phyloP scores from a whole-genome alignment of 768 basidiomycete species.

The Psilocybe cyanescens region DNA sequence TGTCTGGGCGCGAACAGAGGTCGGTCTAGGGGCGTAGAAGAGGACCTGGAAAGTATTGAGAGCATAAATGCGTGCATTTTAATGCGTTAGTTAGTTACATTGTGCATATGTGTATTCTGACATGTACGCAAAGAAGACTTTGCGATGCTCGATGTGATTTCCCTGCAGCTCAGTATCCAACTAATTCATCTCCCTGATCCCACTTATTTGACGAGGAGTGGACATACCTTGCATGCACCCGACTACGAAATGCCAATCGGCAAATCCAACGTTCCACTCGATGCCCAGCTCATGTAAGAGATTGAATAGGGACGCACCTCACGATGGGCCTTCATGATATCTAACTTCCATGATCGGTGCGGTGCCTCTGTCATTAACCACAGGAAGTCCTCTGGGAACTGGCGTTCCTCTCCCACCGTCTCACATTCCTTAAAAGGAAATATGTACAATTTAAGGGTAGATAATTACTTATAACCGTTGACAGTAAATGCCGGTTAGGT shows the following conservation, averaged over 20 bases:
- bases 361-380: constrained; percentile 99
- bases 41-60: constrained; percentile 94
- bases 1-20: constrained; percentile 84
- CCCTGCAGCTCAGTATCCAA: constrained; percentile 43
- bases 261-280: no score
- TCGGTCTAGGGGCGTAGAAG: constrained; percentile 96
- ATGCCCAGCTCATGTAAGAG: not conserved
- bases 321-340: constrained; percentile 93
- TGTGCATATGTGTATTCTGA: not conserved
- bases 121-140: constrained; percentile 94
- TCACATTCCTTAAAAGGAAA: no score
- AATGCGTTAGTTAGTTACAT: not conserved
- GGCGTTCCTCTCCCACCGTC: no score
- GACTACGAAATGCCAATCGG: constrained; percentile 96
- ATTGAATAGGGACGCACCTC: constrained; percentile 56
- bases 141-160: constrained; percentile 97
- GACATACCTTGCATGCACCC: constrained; percentile 87
- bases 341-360: constrained; percentile 84
- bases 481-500: no score
- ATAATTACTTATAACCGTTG: no score
- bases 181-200: not conserved
- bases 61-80: not conserved
- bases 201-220: not conserved
- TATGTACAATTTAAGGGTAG: no score
- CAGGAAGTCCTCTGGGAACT: constrained; percentile 84